Conservation (phyloP, 345 rosid species). For the Acer yangbiense region DNA sequence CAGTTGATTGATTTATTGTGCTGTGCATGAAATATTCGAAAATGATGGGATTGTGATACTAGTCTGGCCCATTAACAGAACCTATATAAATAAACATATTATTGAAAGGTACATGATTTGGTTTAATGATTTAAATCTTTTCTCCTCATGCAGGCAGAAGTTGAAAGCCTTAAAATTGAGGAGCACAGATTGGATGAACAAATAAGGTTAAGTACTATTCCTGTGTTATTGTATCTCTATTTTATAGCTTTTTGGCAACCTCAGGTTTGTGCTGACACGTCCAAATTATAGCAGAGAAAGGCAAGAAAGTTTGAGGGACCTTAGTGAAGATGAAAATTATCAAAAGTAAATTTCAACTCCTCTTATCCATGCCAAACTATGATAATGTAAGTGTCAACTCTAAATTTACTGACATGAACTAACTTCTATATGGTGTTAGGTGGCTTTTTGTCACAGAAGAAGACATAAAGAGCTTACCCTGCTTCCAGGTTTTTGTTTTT, state of each 20-base stretch:
- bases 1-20: neutral
- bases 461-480: conserved; percentile 87
- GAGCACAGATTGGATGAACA: conserved; percentile 67
- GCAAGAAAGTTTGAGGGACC: conserved; percentile 82
- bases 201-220: conserved; percentile 46
- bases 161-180: conserved; percentile 66
- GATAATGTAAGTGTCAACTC: neutral
- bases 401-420: conserved; percentile 19
- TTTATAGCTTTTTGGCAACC: conserved; percentile 8
- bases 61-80: neutral
- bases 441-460: conserved; percentile 97
- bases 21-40: neutral
- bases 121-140: neutral
- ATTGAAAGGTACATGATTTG: conserved; percentile 5
- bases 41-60: conserved; percentile 14
- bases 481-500: conserved; percentile 69
- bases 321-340: conserved; percentile 87
- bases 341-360: conserved; percentile 56
- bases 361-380: conserved; percentile 9
- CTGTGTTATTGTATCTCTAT: conserved; percentile 18
- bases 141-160: conserved; percentile 61
- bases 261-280: conserved; percentile 32
- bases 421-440: conserved; percentile 46
- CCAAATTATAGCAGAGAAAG: conserved; percentile 62
- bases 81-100: neutral